Conservation (phyloP, 371 early-diverging fungal species). For the Encephalitozoon cuniculi region DNA sequence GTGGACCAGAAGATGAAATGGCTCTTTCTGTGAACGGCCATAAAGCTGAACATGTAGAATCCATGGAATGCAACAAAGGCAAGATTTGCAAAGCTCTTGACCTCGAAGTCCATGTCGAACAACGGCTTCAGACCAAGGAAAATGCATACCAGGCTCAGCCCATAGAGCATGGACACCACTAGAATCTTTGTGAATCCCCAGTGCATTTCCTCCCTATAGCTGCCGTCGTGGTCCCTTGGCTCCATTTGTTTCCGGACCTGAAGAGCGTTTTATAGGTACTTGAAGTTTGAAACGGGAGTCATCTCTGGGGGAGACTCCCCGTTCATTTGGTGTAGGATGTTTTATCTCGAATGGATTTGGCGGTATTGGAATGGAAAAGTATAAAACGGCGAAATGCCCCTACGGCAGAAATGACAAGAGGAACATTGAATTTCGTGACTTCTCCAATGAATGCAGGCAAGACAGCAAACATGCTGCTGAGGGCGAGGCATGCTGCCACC, state of each 20-base stretch:
- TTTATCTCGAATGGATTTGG: neutral
- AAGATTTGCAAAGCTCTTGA: slow-evolving; percentile 39
- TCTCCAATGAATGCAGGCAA: slow-evolving; percentile 36
- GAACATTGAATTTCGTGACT: slow-evolving; percentile 11
- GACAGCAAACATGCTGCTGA: slow-evolving; percentile 31
- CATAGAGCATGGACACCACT: slow-evolving; percentile 14
- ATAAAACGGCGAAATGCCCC: neutral
- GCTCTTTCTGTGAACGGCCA: slow-evolving; percentile 33
- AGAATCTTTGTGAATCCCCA: slow-evolving; percentile 34
- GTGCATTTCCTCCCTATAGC: neutral
- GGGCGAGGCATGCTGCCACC: slow-evolving; percentile 16
- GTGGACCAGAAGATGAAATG: slow-evolving; percentile 49
- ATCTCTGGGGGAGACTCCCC: too few relatives aligned
- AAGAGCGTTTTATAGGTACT: neutral
- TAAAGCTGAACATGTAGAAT: slow-evolving; percentile 42
- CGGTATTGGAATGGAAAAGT: neutral
- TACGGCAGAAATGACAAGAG: neutral
- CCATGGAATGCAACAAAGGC: slow-evolving; percentile 35
- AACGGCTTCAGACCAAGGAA: slow-evolving; percentile 38
- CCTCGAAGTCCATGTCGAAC: slow-evolving; percentile 28
- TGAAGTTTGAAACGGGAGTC: neutral
- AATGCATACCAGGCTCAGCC: slow-evolving; percentile 18
- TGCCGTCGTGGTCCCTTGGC: neutral
- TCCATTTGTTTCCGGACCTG: neutral
- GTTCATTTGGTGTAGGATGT: too few relatives aligned